These are phyloP conservation scores for Leishmania aethiopica DNA, from an alignment of 208 protist genomes.

Conservation along the genomic window DNA sequence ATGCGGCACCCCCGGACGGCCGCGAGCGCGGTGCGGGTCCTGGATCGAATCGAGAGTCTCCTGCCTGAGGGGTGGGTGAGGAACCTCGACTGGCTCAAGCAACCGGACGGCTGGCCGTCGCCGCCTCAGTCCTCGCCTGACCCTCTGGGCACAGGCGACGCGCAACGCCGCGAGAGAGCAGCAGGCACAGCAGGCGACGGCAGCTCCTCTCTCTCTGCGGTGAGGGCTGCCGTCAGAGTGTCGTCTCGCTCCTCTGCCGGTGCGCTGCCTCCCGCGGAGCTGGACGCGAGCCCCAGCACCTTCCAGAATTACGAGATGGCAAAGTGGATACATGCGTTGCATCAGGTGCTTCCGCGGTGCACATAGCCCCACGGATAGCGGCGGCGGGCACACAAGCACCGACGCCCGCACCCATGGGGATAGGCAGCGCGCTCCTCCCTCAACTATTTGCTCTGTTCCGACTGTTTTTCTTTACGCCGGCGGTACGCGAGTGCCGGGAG, in stretches of 20 bases:
- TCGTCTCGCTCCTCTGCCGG: background rate
- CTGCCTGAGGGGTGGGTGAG: background rate
- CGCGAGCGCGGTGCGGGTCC: slow-evolving; percentile 6
- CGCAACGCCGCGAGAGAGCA: background rate
- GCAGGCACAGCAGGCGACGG: background rate
- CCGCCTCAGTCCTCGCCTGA: background rate
- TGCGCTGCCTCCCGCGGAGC: slow-evolving; percentile 5
- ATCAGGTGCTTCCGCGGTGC: slow-evolving; percentile 25
- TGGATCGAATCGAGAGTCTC: slow-evolving; percentile 14
- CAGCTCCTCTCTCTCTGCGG: background rate
- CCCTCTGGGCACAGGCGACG: background rate
- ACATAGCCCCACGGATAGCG: background rate
- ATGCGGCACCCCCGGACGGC: slow-evolving; percentile 14
- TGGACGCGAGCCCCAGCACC: slow-evolving; percentile 27
- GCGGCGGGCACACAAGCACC: background rate
- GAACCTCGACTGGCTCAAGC: background rate
- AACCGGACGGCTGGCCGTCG: background rate
- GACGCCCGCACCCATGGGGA: background rate
- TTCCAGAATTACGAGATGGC: slow-evolving; percentile 36
- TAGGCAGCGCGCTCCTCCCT: background rate
- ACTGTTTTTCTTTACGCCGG: background rate
- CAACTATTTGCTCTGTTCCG: background rate
- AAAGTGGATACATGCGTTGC: slow-evolving; percentile 28
- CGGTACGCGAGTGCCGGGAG: background rate
- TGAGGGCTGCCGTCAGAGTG: background rate